Evolutionary conservation across 1,139 yeast species (phyloP), one percentile per base, ranked within the genome.

Genomic region (Blastobotrys serpentis): DNA sequence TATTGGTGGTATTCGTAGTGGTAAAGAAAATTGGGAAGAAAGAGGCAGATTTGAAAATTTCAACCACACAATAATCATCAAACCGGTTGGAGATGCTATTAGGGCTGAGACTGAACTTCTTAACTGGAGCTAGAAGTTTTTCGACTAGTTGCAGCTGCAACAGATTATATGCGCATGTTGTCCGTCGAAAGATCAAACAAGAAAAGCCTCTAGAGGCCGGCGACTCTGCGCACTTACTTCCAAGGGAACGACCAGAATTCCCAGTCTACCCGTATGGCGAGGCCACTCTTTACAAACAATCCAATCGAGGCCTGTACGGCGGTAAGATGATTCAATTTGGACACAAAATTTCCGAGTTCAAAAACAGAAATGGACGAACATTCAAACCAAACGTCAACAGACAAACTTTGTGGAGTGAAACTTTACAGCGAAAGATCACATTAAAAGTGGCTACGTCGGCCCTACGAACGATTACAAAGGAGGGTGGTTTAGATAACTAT

Each of bases 401-500:
- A 59, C 80, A 88, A 61, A 76, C 76, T 44, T 71, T 92, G 44
- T 92, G 96, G 94, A 86, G 96, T 53, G 96, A 87, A 59, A 73
- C 86, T 1, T 75, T 92, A 59, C 72, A 81, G 54, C 75, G 74
- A 56, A 70, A 82, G 43, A 47, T 76, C 42, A 73, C 73, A 46
- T 69, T 87, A 47, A 80, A 76, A 53, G 81, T 88, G 26, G 82
- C 90, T n/a, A 78, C 97, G 14, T 79, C 83, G 53, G 97, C 89
- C 2, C 74, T 92, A 62, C 80, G 84, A 61, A 89, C 97, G 1
- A 84, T 92, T 54, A 83, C 86, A 50, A 86, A 82, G 60, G 98
- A 90, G 68, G 98, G 98, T 54, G 98, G 98, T 11, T 74, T 92
- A 54, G 98, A 92, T 64, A 81, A 82, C 58, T 92, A 92, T 65